Percentiles rank a stretch among this genome's conserved stretches.
Conservation (phyloP, 345 rosid genomes). For the Conringia planisiliqua region DNA sequence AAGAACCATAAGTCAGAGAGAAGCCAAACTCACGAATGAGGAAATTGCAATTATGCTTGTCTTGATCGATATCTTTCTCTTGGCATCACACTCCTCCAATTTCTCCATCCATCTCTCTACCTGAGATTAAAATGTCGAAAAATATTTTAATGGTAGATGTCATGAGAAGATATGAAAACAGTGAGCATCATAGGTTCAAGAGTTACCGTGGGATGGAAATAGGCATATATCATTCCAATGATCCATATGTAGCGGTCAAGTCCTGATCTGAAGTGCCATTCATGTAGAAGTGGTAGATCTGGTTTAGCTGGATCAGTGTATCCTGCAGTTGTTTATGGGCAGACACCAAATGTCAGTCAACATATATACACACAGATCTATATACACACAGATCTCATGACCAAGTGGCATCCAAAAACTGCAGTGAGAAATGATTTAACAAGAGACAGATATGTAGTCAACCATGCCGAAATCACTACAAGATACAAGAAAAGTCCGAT, state of each 20-base stretch:
- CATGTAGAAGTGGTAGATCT: constrained; percentile 72
- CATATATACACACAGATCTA: not conserved
- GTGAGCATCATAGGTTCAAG: not conserved
- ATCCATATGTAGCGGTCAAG: constrained; percentile 99
- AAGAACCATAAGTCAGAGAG: not conserved
- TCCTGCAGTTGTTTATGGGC: constrained; percentile 43
- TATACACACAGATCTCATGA: not conserved
- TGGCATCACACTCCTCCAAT: constrained; percentile 88
- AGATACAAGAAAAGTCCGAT: constrained; percentile 1
- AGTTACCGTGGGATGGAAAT: constrained; percentile 89
- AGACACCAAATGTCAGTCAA: not conserved
- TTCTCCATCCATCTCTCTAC: constrained; percentile 99
- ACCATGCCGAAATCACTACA: not conserved
- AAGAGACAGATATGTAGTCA: not conserved
- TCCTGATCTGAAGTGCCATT: constrained; percentile 99
- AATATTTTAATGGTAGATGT: not conserved
- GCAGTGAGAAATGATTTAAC: not conserved
- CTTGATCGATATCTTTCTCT: constrained; percentile 66
- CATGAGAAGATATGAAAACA: constrained; percentile 1
- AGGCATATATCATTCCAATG: constrained; percentile 94
- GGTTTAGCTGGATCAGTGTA: constrained; percentile 95
- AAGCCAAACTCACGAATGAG: constrained; percentile 52
- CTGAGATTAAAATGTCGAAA: constrained; percentile 40
- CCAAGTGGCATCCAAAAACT: not conserved
- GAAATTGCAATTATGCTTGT: constrained; percentile 54